Conservation (phyloP, 768 basidiomycete species). For the Leccinum boreale region DNA sequence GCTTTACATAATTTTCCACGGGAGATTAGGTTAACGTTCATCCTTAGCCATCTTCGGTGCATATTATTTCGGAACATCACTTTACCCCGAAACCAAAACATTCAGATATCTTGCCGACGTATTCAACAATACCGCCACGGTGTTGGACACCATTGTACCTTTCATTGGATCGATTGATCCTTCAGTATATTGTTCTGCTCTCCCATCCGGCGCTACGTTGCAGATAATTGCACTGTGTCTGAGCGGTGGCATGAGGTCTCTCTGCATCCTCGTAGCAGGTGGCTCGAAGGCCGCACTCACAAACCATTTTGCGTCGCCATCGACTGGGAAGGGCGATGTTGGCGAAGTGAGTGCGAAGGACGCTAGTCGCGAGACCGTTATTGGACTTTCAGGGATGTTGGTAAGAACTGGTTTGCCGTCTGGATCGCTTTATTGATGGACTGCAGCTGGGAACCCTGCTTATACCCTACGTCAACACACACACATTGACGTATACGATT, state of each 20-base stretch:
- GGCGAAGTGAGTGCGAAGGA: slow-evolving; percentile 74
- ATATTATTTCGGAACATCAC: slow-evolving; percentile 58
- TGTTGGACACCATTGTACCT: slow-evolving; percentile 61
- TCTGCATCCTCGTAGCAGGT: slow-evolving; percentile 62
- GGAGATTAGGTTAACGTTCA: not conserved
- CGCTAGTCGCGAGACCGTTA: slow-evolving; percentile 66
- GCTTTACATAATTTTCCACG: not conserved
- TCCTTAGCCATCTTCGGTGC: slow-evolving; percentile 57
- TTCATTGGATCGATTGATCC: slow-evolving; percentile 36
- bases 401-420: slow-evolving; percentile 34
- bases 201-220: slow-evolving; percentile 30
- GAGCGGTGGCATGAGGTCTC: slow-evolving; percentile 54
- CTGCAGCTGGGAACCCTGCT: slow-evolving; percentile 56
- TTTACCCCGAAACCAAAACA: slow-evolving; percentile 68
- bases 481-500: slow-evolving; percentile 45
- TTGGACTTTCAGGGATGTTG: slow-evolving; percentile 65
- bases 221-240: slow-evolving; percentile 52
- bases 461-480: slow-evolving; percentile 51
- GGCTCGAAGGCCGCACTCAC: slow-evolving; percentile 71
- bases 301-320: slow-evolving; percentile 58
- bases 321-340: slow-evolving; percentile 53
- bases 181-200: slow-evolving; percentile 33
- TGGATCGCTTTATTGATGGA: not conserved
- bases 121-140: slow-evolving; percentile 57
- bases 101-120: slow-evolving; percentile 68